Evolutionary conservation across 768 basidiomycete species (phyloP), one percentile per base, ranked within the genome.

Genomic region (Macrolepiota albuminosa): DNA sequence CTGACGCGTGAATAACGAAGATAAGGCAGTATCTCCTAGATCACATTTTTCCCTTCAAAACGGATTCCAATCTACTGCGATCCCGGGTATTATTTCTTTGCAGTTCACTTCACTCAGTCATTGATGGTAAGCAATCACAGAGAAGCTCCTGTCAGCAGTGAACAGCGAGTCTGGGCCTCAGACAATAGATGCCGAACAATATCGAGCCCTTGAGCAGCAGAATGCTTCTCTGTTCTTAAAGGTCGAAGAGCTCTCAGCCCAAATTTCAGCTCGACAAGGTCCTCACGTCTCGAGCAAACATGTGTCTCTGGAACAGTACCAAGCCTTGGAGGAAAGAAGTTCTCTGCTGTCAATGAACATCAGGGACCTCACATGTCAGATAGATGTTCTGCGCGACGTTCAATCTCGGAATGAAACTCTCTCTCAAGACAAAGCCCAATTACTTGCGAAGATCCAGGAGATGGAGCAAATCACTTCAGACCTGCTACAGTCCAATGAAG

Each of bases 381-480:
- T 57, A 18, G 50, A 58, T 37, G 37, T 49, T 48, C 69, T 70
- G 26, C 63, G 63, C 53, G 65, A 67, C 46, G 59, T 59, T 24
- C 50, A 61, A 37, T 62, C 51, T 11, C 67, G 36, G 26, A 63
- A 66, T 45, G 72, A 72, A 9, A 67, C 67, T n/a, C 69, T 73
- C 39, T 60, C 66, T 0, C 61, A 61, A 31, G 72, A 76, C 43
- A 72, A 75, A 24, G 63, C 63, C 10, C 47, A 66, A 14, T 64
- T 77, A 1, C 60, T 69, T 8, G 60, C 64, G 3, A 66, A 68
- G 60, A 61, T 69, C 6, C 57, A 61, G 0, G 70, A 74, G 34
- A 64, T 70, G 49, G 74, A 74, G 55, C 70, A 73, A 39, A 58
- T 69, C 13, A 72, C 74, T 21, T 62, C 68, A 18, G 68, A 71